Conservation (phyloP, 139 green algal species). For the Mychonastes homosphaera region DNA sequence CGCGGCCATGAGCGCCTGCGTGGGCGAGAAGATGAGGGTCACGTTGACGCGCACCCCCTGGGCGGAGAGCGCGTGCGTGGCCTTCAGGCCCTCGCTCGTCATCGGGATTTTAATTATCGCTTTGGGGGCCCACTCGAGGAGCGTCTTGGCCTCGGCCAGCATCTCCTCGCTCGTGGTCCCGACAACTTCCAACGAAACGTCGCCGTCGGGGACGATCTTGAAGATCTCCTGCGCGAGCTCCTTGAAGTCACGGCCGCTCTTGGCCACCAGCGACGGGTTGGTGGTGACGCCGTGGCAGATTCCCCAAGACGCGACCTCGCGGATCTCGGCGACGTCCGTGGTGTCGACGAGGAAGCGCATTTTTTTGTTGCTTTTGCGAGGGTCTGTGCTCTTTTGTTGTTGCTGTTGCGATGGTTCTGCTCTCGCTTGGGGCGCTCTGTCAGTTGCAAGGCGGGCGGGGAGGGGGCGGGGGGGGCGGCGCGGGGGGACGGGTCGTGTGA, state of each 20-base stretch:
- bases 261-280: constrained; percentile 2
- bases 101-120: constrained; percentile 1
- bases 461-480: too few relatives aligned
- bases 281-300: constrained; percentile 5
- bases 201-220: neutral
- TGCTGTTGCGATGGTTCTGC: too few relatives aligned
- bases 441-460: too few relatives aligned
- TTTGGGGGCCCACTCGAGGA: neutral
- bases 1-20: constrained; percentile 2
- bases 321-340: constrained; percentile 2
- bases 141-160: neutral
- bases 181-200: neutral
- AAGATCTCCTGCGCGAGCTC: neutral
- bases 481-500: neutral
- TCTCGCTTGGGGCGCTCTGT: too few relatives aligned
- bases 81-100: constrained; percentile 8
- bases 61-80: neutral
- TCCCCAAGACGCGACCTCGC: neutral
- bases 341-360: constrained; percentile 7
- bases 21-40: constrained; percentile 4
- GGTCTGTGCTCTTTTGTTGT: too few relatives aligned
- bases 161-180: neutral
- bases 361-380: neutral
- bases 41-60: neutral
- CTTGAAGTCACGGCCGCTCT: constrained; percentile 4